phyloP scores from a whole-genome alignment of 176 grass and related monocot species.

The Dendrocalamus sinicus region DNA sequence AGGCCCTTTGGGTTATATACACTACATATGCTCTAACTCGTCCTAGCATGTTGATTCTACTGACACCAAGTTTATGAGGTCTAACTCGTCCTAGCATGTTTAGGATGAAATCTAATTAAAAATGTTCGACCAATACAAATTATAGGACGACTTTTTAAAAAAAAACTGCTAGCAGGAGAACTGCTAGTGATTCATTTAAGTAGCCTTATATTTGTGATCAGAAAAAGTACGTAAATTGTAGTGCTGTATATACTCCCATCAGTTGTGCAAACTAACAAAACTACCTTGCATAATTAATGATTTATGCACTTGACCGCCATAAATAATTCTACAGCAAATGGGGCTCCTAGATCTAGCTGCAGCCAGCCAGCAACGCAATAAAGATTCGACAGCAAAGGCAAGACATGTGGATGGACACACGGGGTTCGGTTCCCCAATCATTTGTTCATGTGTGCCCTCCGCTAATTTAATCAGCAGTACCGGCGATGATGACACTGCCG shows the following conservation, averaged over 20 bases:
- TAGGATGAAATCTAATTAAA: neutral
- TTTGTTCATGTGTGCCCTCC: conserved; percentile 23
- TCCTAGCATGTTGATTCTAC: too few species aligned
- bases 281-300: neutral
- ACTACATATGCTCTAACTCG: too few species aligned
- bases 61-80: too few species aligned
- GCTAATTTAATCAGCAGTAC: neutral
- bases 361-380: neutral
- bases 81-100: too few species aligned
- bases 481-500: neutral
- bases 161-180: too few species aligned
- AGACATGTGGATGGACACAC: neutral
- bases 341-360: neutral
- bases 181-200: too few species aligned
- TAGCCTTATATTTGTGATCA: neutral
- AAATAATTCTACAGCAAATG: neutral
- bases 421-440: conserved; percentile 27
- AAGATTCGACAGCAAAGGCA: neutral
- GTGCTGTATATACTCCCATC: too few species aligned
- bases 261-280: neutral
- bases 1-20: too few species aligned
- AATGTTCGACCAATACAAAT: neutral
- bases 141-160: neutral
- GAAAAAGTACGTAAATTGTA: neutral
- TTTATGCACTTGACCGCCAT: neutral